phyloP scores from a whole-genome alignment of 2,329 filamentous ascomycete genomes.

The Pseudopithomyces chartarum region DNA sequence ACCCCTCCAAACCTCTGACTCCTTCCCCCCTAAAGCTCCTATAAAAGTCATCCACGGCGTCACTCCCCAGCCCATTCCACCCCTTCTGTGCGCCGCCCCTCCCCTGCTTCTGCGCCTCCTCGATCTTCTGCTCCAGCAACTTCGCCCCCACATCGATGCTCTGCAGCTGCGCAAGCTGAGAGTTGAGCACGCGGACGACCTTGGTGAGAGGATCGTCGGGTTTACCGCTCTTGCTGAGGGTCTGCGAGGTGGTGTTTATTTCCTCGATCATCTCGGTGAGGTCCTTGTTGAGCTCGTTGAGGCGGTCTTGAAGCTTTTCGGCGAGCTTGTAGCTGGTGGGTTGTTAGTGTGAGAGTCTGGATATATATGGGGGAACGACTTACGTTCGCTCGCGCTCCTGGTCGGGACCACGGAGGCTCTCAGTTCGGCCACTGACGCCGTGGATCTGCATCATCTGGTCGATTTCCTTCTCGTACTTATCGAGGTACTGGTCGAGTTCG shows the following conservation, averaged over 20 bases:
- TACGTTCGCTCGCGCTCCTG: constrained; percentile 93
- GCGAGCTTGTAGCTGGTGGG: constrained; percentile 77
- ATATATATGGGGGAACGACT: constrained; percentile 32
- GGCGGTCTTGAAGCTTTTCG: constrained; percentile 85
- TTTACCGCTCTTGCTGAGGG: constrained; percentile 85
- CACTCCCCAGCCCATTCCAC: constrained; percentile 61
- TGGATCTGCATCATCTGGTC: constrained; percentile 91
- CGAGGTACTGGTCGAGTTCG: constrained; percentile 85
- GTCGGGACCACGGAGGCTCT: constrained; percentile 83
- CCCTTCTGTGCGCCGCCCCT: constrained; percentile 59
- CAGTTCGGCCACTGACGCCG: constrained; percentile 64
- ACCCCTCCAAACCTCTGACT: constrained; percentile 40
- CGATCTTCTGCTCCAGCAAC: constrained; percentile 80
- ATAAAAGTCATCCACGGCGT: constrained; percentile 87
- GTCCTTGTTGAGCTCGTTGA: constrained; percentile 93
- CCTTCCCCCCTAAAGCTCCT: constrained; percentile 76
- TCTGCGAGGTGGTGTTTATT: constrained; percentile 91
- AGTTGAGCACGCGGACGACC: constrained; percentile 93
- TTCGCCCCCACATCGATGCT: constrained; percentile 88
- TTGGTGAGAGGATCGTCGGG: constrained; percentile 74
- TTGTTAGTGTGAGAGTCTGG: constrained; percentile 28
- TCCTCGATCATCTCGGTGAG: constrained; percentile 97
- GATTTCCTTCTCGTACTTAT: constrained; percentile 89
- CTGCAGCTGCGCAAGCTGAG: constrained; percentile 88
- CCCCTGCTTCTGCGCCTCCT: constrained; percentile 78